phyloP scores from a whole-genome alignment of 1,139 yeast genomes.

The Torulaspora globosa region DNA sequence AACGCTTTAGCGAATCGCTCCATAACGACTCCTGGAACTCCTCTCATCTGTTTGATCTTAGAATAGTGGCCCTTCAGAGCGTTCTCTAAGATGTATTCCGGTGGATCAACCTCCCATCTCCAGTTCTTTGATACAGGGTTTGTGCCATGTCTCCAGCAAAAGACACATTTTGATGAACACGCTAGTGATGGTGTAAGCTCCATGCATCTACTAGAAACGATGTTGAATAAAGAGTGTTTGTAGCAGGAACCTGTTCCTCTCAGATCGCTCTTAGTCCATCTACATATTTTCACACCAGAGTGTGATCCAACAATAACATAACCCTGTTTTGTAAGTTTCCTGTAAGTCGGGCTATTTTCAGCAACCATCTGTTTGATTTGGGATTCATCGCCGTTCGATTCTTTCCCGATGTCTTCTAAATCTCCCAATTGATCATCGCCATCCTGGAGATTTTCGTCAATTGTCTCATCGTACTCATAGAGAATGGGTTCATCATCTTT shows the following conservation, averaged over 20 bases:
- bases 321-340: conserved; percentile 86
- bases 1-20: conserved; percentile 90
- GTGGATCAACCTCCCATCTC: conserved; percentile 94
- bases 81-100: conserved; percentile 77
- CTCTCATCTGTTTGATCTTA: conserved; percentile 89
- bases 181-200: conserved; percentile 92
- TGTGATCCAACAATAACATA: conserved; percentile 91
- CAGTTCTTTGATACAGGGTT: conserved; percentile 95
- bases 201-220: conserved; percentile 88
- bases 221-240: conserved; percentile 88
- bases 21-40: conserved; percentile 90
- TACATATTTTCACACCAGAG: conserved; percentile 90
- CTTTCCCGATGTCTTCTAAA: conserved; percentile 82
- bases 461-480: conserved; percentile 48
- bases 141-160: conserved; percentile 97
- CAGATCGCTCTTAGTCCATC: conserved; percentile 94
- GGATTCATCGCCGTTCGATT: conserved; percentile 27
- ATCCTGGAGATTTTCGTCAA: conserved; percentile 41
- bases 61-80: conserved; percentile 86
- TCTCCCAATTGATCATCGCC: conserved; percentile 51
- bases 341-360: conserved; percentile 81
- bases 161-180: conserved; percentile 92
- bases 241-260: conserved; percentile 94
- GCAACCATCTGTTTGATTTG: conserved; percentile 84
- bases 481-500: conserved; percentile 64